A percentile compares a stretch with the other conserved stretches of the same genome.
Evolutionary conservation across 257 asterid genomes (phyloP).

Genomic region (Jasminum sambac): DNA sequence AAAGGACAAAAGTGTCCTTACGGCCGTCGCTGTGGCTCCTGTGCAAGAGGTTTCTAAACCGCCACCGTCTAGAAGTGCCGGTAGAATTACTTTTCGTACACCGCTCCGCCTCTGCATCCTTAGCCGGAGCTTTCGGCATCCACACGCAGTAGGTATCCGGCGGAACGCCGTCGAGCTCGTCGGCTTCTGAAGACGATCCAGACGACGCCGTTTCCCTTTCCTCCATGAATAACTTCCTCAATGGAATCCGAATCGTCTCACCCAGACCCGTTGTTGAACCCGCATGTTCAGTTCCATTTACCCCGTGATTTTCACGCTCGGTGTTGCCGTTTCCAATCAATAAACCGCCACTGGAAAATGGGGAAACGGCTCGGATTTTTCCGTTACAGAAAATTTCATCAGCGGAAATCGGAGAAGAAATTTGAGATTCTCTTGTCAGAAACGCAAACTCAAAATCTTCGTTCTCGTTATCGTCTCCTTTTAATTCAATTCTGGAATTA

Average conservation of each 20-base stretch:
- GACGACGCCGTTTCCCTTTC: conserved; percentile 31
- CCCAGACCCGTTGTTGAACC: background rate
- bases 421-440: background rate
- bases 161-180: conserved; percentile 38
- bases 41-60: conserved; percentile 26
- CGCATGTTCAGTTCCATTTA: background rate
- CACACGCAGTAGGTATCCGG: conserved; percentile 42
- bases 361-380: conserved; percentile 21
- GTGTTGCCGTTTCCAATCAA: background rate
- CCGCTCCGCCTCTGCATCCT: conserved; percentile 9
- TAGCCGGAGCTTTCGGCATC: conserved; percentile 27
- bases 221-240: conserved; percentile 36
- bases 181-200: conserved; percentile 42
- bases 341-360: conserved; percentile 13
- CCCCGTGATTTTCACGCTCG: background rate
- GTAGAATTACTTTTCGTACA: conserved; percentile 39
- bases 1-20: conserved; percentile 34
- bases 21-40: conserved; percentile 38
- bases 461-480: conserved; percentile 9
- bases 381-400: conserved; percentile 29
- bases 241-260: conserved; percentile 23
- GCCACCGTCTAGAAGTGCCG: conserved; percentile 41
- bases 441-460: conserved; percentile 24
- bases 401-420: conserved; percentile 22
- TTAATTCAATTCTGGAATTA: background rate